Percentiles rank a stretch among this genome's conserved stretches.
These are phyloP conservation scores for Metschnikowia similis DNA, from an alignment of 805 yeast species.

Conservation along the genomic window DNA sequence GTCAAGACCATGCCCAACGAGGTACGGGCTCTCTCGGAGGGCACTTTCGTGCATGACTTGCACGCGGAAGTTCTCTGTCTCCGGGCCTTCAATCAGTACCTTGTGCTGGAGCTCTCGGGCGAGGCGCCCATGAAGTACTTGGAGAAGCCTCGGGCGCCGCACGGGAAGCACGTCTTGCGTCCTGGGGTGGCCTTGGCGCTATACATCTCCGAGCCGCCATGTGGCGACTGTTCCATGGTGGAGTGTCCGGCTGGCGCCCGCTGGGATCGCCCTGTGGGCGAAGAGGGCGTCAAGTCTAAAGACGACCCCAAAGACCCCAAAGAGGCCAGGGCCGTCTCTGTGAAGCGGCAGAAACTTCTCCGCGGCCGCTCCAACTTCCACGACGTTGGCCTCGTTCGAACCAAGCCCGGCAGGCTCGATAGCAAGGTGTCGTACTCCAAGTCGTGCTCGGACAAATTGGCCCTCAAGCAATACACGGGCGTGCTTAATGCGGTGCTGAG, in stretches of 20 bases:
- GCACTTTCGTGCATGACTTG: constrained; percentile 73
- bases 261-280: constrained; percentile 8
- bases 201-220: constrained; percentile 73
- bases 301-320: not conserved
- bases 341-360: constrained; percentile 13
- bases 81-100: constrained; percentile 61
- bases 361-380: constrained; percentile 66
- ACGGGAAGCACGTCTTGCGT: constrained; percentile 27
- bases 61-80: constrained; percentile 85
- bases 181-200: constrained; percentile 41
- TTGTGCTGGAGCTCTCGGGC: constrained; percentile 43
- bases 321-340: too few relatives aligned
- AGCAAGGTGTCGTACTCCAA: constrained; percentile 69
- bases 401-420: constrained; percentile 90
- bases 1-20: constrained; percentile 70
- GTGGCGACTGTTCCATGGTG: constrained; percentile 87
- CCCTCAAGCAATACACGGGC: constrained; percentile 57
- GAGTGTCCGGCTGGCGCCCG: constrained; percentile 15
- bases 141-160: not conserved
- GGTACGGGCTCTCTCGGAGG: constrained; percentile 42
- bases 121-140: constrained; percentile 16
- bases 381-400: constrained; percentile 64
- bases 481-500: constrained; percentile 46
- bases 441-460: constrained; percentile 85
- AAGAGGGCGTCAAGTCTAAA: constrained; percentile 2